phyloP scores from a whole-genome alignment of 1,284 basidiomycete genomes.

The Laetiporus sulphureus region DNA sequence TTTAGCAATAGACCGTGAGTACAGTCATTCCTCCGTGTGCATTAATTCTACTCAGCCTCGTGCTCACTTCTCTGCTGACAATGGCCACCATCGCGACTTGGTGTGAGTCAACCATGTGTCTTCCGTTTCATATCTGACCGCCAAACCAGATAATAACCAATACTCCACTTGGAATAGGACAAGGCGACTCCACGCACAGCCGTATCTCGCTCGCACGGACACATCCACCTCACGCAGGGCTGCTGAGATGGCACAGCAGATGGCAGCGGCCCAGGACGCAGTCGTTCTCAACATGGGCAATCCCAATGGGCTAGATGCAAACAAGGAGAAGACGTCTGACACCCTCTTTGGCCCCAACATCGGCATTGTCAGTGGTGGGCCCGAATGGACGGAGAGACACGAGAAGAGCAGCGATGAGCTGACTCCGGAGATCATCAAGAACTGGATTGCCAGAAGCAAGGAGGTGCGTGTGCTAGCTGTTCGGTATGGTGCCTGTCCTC shows the following conservation, averaged over 20 bases:
- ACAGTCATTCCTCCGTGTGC: not conserved
- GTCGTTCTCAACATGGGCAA: constrained; percentile 34
- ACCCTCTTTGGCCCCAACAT: constrained; percentile 65
- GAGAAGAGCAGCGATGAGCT: constrained; percentile 56
- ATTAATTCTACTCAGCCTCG: not conserved
- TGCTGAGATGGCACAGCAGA: constrained; percentile 42
- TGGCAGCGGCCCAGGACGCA: no score
- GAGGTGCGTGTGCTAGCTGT: constrained; percentile 47
- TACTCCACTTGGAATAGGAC: constrained; percentile 52
- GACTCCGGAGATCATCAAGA: constrained; percentile 69
- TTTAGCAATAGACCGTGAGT: not conserved
- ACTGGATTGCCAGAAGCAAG: constrained; percentile 82
- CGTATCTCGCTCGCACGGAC: constrained; percentile 44
- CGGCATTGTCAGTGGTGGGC: constrained; percentile 41
- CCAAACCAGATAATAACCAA: constrained; percentile 37
- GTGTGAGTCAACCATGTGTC: constrained; percentile 21
- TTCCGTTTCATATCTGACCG: constrained; percentile 6
- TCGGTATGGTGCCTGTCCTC: not conserved
- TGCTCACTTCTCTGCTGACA: constrained; percentile 5
- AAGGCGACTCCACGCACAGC: constrained; percentile 39
- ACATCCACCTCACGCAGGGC: constrained; percentile 38
- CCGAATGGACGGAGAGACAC: constrained; percentile 37
- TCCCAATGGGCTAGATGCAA: constrained; percentile 12
- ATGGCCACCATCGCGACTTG: constrained; percentile 29
- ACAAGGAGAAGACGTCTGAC: constrained; percentile 42